A percentile compares a stretch with the other conserved stretches of the same genome.
Conservation (phyloP, 495 filamentous ascomycete genomes). For the Trichocladium antarcticum region DNA sequence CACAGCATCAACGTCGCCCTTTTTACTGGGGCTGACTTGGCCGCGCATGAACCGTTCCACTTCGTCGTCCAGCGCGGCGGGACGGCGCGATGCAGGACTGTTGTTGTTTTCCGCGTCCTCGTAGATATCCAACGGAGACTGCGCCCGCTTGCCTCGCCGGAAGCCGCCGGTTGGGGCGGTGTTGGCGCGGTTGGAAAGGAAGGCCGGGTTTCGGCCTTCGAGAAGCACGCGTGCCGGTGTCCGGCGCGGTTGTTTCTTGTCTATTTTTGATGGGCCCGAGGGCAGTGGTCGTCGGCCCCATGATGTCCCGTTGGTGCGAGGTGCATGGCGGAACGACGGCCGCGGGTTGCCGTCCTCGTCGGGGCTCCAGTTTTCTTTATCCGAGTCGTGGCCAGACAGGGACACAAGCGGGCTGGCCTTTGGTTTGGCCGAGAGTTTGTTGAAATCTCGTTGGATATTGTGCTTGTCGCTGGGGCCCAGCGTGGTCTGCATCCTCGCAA, state of each 20-base stretch:
- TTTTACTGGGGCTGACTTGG: constrained; percentile 47
- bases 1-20: constrained; percentile 63
- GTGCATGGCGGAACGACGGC: constrained; percentile 13
- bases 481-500: constrained; percentile 52
- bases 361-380: constrained; percentile 85
- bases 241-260: constrained; percentile 28
- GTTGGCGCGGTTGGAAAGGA: constrained; percentile 24
- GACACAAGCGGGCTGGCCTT: constrained; percentile 29
- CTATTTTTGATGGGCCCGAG: not conserved
- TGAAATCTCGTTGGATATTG: constrained; percentile 12
- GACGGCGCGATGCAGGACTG: not conserved
- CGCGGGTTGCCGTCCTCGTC: constrained; percentile 38
- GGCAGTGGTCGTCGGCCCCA: constrained; percentile 17
- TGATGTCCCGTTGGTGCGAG: not conserved
- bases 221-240: constrained; percentile 8
- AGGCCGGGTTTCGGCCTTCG: constrained; percentile 17
- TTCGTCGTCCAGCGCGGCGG: constrained; percentile 32
- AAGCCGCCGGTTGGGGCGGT: constrained; percentile 21
- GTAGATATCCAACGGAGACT: constrained; percentile 28
- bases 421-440: constrained; percentile 34
- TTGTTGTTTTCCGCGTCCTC: constrained; percentile 14
- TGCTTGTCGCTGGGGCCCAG: constrained; percentile 24
- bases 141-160: not conserved
- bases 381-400: constrained; percentile 52
- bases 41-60: constrained; percentile 59